phyloP scores from a whole-genome alignment of 768 basidiomycete species.

The Kwoniella dendrophila region DNA sequence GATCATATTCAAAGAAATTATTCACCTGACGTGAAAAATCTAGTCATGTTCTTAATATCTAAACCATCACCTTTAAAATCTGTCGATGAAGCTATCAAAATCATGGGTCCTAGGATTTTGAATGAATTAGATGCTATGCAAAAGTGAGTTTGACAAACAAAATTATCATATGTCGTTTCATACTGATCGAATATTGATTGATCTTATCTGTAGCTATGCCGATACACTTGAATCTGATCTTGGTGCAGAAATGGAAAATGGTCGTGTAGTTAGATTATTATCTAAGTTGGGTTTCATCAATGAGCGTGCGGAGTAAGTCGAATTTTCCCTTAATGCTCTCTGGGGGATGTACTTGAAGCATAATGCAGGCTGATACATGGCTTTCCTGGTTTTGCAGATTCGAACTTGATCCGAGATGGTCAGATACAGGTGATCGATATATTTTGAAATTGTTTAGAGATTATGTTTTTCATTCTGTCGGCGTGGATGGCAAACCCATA shows the following conservation, averaged over 20 bases:
- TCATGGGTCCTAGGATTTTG: constrained; percentile 70
- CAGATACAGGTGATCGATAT: constrained; percentile 96
- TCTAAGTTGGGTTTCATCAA: constrained; percentile 98
- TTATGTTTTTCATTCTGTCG: constrained; percentile 96
- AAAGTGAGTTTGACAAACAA: constrained; percentile 61
- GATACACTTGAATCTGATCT: constrained; percentile 84
- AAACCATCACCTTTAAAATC: constrained; percentile 69
- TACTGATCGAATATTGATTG: neutral
- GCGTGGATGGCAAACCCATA: constrained; percentile 83
- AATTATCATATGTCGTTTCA: neutral
- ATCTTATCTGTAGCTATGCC: constrained; percentile 63
- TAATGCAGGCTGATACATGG: neutral
- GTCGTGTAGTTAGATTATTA: constrained; percentile 80
- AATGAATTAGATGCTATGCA: constrained; percentile 85
- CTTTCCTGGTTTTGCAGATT: constrained; percentile 62
- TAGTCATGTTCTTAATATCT: constrained; percentile 71
- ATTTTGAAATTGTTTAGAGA: constrained; percentile 98
- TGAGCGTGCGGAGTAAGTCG: constrained; percentile 91
- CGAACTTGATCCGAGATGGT: constrained; percentile 94
- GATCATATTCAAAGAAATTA: constrained; percentile 75
- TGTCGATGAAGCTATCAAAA: constrained; percentile 77
- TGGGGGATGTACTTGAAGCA: no score
- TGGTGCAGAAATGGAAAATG: constrained; percentile 88
- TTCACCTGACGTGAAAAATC: constrained; percentile 76
- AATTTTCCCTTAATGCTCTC: neutral